Evolutionary conservation across 805 yeast genomes (phyloP).

Genomic region (Barnettozyma pratensis): DNA sequence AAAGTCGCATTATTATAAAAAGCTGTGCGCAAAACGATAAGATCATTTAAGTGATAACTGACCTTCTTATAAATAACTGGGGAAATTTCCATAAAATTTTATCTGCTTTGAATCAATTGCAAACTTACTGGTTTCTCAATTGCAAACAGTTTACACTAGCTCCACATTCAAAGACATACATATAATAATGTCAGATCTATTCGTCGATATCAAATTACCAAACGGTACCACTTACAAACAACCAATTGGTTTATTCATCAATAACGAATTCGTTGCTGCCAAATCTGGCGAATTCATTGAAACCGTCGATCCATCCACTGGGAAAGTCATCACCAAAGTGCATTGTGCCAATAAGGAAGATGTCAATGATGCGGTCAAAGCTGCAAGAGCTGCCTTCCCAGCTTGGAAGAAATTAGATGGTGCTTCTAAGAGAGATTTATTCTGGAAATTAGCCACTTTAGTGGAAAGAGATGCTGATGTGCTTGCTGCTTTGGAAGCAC

Average conservation of each 20-base stretch:
- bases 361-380: conserved; percentile 47
- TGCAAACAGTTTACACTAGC: not conserved
- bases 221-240: conserved; percentile 63
- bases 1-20: not conserved
- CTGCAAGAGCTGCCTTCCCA: conserved; percentile 47
- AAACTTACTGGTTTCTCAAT: too few relatives aligned
- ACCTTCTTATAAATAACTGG: not conserved
- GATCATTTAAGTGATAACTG: not conserved
- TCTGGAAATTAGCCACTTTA: conserved; percentile 46
- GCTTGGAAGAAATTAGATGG: conserved; percentile 46
- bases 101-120: not conserved
- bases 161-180: not conserved
- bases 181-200: conserved; percentile 15
- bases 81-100: not conserved
- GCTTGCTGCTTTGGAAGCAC: conserved; percentile 52
- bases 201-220: conserved; percentile 46
- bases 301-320: conserved; percentile 48
- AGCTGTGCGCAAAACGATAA: not conserved
- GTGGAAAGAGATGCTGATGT: conserved; percentile 44
- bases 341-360: conserved; percentile 48
- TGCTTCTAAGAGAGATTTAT: conserved; percentile 37
- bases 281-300: conserved; percentile 36
- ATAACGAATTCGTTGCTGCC: conserved; percentile 63
- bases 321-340: conserved; percentile 44
- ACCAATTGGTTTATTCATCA: conserved; percentile 74